These are phyloP conservation scores for Fusarium begoniae DNA, from an alignment of 2,329 filamentous ascomycete genomes.

Conservation along the genomic window DNA sequence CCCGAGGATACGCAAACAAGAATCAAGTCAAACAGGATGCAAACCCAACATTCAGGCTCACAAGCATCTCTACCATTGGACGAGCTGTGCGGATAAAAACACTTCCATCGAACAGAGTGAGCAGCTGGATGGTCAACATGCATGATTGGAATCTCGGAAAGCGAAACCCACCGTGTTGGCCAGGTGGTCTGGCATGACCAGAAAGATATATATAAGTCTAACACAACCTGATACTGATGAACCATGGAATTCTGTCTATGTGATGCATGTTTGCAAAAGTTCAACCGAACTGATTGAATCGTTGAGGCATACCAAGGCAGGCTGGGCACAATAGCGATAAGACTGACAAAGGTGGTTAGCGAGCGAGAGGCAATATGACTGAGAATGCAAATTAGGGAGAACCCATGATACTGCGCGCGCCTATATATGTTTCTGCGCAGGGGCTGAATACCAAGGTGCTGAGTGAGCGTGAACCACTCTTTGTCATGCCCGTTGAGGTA, in stretches of 20 bases:
- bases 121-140: constrained; percentile 27
- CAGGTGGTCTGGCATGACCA: constrained; percentile 28
- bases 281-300: neutral
- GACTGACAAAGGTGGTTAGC: neutral
- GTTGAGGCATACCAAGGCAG: neutral
- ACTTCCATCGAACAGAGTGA: constrained; percentile 12
- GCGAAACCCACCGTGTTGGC: constrained; percentile 26
- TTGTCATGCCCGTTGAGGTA: constrained; percentile 17
- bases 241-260: constrained; percentile 17
- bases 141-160: constrained; percentile 26
- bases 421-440: neutral
- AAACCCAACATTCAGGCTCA: constrained; percentile 27
- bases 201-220: constrained; percentile 40
- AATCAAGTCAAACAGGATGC: constrained; percentile 27
- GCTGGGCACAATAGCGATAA: neutral
- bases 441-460: constrained; percentile 14
- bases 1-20: constrained; percentile 16
- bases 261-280: neutral
- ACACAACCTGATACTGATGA: constrained; percentile 39
- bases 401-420: constrained; percentile 10
- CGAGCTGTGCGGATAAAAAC: constrained; percentile 20
- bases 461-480: constrained; percentile 21
- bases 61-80: constrained; percentile 23
- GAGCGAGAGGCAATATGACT: neutral
- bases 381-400: neutral